Evolutionary conservation across 495 filamentous ascomycete species (phyloP).

Genomic region (Hapsidospora chrysogenum): DNA sequence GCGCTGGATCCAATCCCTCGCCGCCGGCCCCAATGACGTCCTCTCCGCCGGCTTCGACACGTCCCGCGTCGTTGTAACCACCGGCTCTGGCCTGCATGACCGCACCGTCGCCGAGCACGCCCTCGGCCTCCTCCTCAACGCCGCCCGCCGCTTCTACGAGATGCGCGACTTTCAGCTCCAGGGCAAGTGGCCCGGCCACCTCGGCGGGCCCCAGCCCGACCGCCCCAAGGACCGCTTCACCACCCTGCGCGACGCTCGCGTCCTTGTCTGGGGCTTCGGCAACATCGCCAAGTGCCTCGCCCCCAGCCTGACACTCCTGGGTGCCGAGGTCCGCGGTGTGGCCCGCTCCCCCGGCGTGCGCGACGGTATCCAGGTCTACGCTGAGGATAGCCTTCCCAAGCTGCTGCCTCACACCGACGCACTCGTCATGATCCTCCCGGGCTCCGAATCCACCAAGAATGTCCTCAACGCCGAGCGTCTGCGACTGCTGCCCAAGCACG

Average conservation of each 20-base stretch:
- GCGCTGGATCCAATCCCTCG: slow-evolving; percentile 43
- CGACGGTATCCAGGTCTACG: slow-evolving; percentile 34
- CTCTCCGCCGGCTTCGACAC: slow-evolving; percentile 37
- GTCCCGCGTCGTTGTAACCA: slow-evolving; percentile 23
- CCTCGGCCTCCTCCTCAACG: slow-evolving; percentile 31
- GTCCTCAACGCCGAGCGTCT: slow-evolving; percentile 52
- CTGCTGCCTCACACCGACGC: slow-evolving; percentile 54
- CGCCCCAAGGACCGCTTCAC: slow-evolving; percentile 27
- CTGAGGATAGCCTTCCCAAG: slow-evolving; percentile 28
- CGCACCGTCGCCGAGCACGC: slow-evolving; percentile 42
- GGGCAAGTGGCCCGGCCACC: slow-evolving; percentile 35
- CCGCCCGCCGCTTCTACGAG: slow-evolving; percentile 34
- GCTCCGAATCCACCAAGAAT: slow-evolving; percentile 46
- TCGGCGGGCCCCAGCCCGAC: slow-evolving; percentile 40
- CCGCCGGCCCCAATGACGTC: slow-evolving; percentile 45
- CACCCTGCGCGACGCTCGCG: slow-evolving; percentile 32
- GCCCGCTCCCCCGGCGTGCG: slow-evolving; percentile 40
- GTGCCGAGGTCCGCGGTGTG: slow-evolving; percentile 26
- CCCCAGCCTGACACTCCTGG: slow-evolving; percentile 43
- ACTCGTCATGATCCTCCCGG: slow-evolving; percentile 60
- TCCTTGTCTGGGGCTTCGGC: slow-evolving; percentile 63
- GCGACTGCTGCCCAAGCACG: slow-evolving; percentile 56
- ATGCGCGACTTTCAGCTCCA: slow-evolving; percentile 41
- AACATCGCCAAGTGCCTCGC: slow-evolving; percentile 68
- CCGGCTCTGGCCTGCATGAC: slow-evolving; percentile 44